Evolutionary conservation across 768 basidiomycete genomes (phyloP).

Genomic region (Rhodosporidiobolus sp.): DNA sequence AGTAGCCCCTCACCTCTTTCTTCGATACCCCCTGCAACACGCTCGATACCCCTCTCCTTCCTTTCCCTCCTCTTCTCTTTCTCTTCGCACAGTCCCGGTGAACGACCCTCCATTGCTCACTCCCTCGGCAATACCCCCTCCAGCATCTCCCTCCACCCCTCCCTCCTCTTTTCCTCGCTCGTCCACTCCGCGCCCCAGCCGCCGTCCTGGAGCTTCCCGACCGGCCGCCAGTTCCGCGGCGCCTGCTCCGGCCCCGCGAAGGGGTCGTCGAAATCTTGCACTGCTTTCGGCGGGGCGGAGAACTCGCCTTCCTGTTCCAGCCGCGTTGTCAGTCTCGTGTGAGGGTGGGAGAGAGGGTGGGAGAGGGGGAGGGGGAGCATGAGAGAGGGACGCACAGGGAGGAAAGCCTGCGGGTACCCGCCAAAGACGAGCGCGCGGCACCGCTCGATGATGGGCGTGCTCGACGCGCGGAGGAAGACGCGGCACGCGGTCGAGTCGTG

Average conservation of each 20-base stretch:
- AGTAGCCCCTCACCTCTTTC: neutral
- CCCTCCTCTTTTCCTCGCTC: neutral
- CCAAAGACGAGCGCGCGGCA: conserved; percentile 64
- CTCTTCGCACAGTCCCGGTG: neutral
- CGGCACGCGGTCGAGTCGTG: conserved; percentile 66
- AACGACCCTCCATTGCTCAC: neutral
- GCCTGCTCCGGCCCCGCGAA: conserved; percentile 14
- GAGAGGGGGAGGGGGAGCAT: neutral
- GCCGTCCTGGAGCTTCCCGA: neutral
- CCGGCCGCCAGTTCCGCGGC: conserved; percentile 16
- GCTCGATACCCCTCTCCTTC: neutral
- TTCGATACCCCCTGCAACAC: neutral
- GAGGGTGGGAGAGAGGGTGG: neutral
- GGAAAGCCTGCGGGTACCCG: conserved; percentile 55
- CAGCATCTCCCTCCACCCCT: neutral
- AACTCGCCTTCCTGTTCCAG: neutral
- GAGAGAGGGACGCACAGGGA: neutral
- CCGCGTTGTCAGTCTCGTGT: neutral
- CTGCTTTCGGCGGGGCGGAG: neutral
- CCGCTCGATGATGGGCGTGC: conserved; percentile 77
- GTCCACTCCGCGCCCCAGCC: neutral
- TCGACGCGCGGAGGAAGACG: conserved; percentile 64
- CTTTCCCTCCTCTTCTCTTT: neutral
- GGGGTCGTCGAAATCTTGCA: conserved; percentile 38
- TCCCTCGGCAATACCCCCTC: neutral